Conservation (phyloP, 2,329 filamentous ascomycete genomes). For the Colletotrichum chlorophyti region DNA sequence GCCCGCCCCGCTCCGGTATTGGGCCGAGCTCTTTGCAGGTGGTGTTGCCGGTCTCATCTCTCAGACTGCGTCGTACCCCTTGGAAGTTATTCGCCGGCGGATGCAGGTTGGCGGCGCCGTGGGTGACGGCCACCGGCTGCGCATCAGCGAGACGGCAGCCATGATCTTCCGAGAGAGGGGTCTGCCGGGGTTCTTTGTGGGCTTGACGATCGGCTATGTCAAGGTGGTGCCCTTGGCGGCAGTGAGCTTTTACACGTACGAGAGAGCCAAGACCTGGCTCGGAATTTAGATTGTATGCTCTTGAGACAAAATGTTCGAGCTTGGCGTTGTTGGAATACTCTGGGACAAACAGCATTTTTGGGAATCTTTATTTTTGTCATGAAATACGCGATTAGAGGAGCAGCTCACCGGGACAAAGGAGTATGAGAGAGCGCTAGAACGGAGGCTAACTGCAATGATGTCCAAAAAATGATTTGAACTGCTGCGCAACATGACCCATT, state of each 20-base stretch:
- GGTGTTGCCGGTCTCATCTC: slow-evolving; percentile 87
- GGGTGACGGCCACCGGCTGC: slow-evolving; percentile 82
- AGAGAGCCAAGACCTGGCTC: slow-evolving; percentile 67
- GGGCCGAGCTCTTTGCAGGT: slow-evolving; percentile 86
- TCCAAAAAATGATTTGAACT: slow-evolving; percentile 11
- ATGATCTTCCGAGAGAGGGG: slow-evolving; percentile 81
- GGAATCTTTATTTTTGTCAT: not conserved
- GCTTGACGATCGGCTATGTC: slow-evolving; percentile 91
- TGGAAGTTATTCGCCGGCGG: slow-evolving; percentile 88
- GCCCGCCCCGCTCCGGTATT: slow-evolving; percentile 76
- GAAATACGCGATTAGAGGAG: slow-evolving; percentile 11
- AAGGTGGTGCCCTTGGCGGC: slow-evolving; percentile 93
- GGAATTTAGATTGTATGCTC: slow-evolving; percentile 58
- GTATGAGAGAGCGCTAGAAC: slow-evolving; percentile 11
- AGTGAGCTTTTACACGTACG: slow-evolving; percentile 70
- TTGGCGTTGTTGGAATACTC: slow-evolving; percentile 23
- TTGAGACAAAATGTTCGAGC: slow-evolving; percentile 5
- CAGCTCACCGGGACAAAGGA: not conserved
- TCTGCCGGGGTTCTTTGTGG: slow-evolving; percentile 85
- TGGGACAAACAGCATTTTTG: slow-evolving; percentile 21
- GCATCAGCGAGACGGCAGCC: slow-evolving; percentile 78
- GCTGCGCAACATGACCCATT: not conserved
- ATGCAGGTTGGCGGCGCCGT: slow-evolving; percentile 98
- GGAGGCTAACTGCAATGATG: slow-evolving; percentile 17
- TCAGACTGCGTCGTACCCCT: slow-evolving; percentile 90